Base-by-base conservation (phyloP, 768 basidiomycete genomes). In the Boletus pseudopeckii region DNA sequence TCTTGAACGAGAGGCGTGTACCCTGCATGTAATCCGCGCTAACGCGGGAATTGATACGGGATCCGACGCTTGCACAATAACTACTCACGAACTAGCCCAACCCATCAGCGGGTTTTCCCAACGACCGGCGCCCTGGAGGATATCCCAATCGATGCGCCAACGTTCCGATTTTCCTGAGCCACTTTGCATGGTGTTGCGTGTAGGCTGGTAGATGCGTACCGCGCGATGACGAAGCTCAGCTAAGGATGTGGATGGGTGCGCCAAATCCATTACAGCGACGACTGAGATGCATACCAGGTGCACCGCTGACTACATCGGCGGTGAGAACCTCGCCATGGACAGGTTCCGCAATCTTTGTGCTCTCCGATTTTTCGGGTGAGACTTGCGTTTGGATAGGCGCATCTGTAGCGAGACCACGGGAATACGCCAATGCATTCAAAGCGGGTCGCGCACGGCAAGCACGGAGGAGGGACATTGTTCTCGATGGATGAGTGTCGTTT, bases 91-190 rank as follows among this genome's bases (percentile, higher is more conserved):
- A 75, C 87, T 90, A 0, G 94, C 95, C 78, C 82, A 99, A 41
- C 96, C 96, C 92, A 98, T 99, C 60, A 99, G 70, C 5, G 92
- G 92, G 67, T 98, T 99, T 79, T 98, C 94, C 96, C 96, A 99
- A 48, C 96, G 81, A 13, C 91, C 93, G 28, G 81, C 85, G 33
- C 95, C 92, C 53, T 82, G 84, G n/a, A 98, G 75, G 52, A 84
- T 84, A 64, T 98, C 96, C 77, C 86, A 98, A 71, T 98, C 96
- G 64, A 99, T 83, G 59, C 92, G 78, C 96, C 96, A 99, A 62
- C 88, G 85, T 60, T 88, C 81, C 11, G 83, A 82, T 72, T 94
- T 94, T 48, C 83, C 85, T 39, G 85, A 80, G 45, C 92, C 96
- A 50, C 92, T 94, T 72, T 98, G 94, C 84, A 96, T 98, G 4